These are phyloP conservation scores for Zygotorulaspora florentina DNA, from an alignment of 805 yeast genomes.

Conservation along the genomic window DNA sequence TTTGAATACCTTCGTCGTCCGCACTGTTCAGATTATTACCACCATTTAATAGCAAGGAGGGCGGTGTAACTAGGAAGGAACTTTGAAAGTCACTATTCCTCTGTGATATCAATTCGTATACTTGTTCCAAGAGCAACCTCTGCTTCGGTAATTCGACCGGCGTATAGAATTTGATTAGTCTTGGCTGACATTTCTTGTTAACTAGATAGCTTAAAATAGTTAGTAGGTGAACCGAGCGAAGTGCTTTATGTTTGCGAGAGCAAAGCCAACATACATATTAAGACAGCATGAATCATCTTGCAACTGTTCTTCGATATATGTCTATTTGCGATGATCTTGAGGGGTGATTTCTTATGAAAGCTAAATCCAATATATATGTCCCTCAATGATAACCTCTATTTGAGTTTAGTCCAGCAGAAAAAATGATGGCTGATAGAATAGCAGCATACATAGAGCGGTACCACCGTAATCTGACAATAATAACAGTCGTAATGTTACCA, in stretches of 20 bases:
- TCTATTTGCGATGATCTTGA: too few relatives aligned
- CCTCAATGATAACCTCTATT: too few relatives aligned
- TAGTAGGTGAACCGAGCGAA: slow-evolving; percentile 5
- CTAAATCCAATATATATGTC: too few relatives aligned
- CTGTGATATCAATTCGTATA: slow-evolving; percentile 67
- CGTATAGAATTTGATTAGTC: slow-evolving; percentile 86
- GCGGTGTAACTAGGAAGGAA: slow-evolving; percentile 86
- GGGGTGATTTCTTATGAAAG: too few relatives aligned
- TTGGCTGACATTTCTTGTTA: slow-evolving; percentile 85
- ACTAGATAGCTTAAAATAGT: slow-evolving; percentile 40
- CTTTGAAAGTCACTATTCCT: slow-evolving; percentile 70
- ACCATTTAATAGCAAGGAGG: slow-evolving; percentile 45
- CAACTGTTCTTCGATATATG: neutral
- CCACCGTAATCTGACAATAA: too few relatives aligned
- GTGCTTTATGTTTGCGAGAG: neutral
- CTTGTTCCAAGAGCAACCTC: slow-evolving; percentile 72
- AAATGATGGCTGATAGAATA: too few relatives aligned
- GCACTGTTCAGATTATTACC: slow-evolving; percentile 21
- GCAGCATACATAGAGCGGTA: too few relatives aligned
- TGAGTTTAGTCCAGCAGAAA: too few relatives aligned
- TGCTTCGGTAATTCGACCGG: slow-evolving; percentile 86
- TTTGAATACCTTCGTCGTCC: slow-evolving; percentile 69
- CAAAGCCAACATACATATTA: slow-evolving; percentile 56
- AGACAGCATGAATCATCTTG: slow-evolving; percentile 78
- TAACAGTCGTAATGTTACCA: neutral